Base-by-base conservation (phyloP, 1,284 basidiomycete genomes). In the Irpex sp. region DNA sequence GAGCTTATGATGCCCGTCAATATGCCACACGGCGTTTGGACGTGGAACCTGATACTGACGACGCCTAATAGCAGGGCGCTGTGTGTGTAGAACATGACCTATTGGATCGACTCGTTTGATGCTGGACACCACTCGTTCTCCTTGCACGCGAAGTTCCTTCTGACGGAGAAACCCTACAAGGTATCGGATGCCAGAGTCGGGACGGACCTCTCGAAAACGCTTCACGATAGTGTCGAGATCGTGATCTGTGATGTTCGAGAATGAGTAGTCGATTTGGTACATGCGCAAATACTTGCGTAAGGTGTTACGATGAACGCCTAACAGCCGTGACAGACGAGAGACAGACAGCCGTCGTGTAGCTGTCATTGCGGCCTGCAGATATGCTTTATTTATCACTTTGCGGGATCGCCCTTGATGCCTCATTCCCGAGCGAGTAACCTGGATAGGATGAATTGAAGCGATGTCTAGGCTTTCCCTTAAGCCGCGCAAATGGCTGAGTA, bases 1-100 rank as follows among this genome's bases (percentile, higher is more conserved):
- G 0, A 84, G 68, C 64, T 84, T 83, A 62, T 84, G 82, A 62
- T 83, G 81, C 0, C 82, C 80, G 69, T 83, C 79, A 38, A 76
- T 62, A 67, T 84, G 82, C 82, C 82, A 84, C 0, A 83, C 60
- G 0, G 71, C 62, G 66, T 84, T 81, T 3, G 80, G 78, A 0
- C 73, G 58, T 1, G 70, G 40, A 0, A 77, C 72, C 11, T 63
- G 31, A 61, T 82, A 82, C 44, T 71, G 65, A 0, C 68, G 65
- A 0, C 72, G 62, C 2, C 58, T 47, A n/a, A 77, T 75, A 9
- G 61, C 63, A 1, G 19, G 13, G 0, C 49, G 49, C 17, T 52
- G 49, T 5, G 49, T 52, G 19, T 52, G 68, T 5, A 73, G 52
- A 1, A 62, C 26, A 21, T 59, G 37, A 2, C 66, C 66, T 11